These are phyloP conservation scores for Echites panduratus DNA, from an alignment of 257 asterid species.

Conservation along the genomic window DNA sequence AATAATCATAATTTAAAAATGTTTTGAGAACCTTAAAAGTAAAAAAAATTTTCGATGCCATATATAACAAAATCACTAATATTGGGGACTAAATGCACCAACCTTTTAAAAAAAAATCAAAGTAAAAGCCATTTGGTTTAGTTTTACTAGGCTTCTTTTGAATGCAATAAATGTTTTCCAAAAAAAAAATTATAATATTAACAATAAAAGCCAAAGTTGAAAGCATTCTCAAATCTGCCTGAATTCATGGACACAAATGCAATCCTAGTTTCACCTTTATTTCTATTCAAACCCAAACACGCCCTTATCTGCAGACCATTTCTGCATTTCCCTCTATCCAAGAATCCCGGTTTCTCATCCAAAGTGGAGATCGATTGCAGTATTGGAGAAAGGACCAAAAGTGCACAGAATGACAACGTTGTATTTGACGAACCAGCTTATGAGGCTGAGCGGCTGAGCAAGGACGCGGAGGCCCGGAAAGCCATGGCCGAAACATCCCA, in stretches of 20 bases:
- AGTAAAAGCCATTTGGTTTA: too few relatives aligned
- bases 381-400: constrained; percentile 19
- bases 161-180: not conserved
- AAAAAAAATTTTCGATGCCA: too few relatives aligned
- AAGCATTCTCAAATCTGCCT: not conserved
- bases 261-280: not conserved
- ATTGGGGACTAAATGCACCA: too few relatives aligned
- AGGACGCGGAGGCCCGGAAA: constrained; percentile 69
- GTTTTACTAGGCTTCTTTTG: too few relatives aligned
- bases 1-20: too few relatives aligned
- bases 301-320: not conserved
- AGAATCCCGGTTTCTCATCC: not conserved
- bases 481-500: constrained; percentile 60
- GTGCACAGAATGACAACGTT: constrained; percentile 29
- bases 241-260: not conserved
- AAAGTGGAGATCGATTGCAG: constrained; percentile 13
- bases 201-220: not conserved
- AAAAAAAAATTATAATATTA: not conserved
- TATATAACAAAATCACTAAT: too few relatives aligned
- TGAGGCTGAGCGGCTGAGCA: constrained; percentile 71
- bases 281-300: constrained; percentile 3
- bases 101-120: too few relatives aligned
- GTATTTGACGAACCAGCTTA: constrained; percentile 56
- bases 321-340: not conserved
- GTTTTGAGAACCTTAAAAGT: too few relatives aligned